A percentile compares a stretch with the other conserved stretches of the same genome.
Conservation (phyloP, 148 eudicot genomes). For the Agrostemma githago region DNA sequence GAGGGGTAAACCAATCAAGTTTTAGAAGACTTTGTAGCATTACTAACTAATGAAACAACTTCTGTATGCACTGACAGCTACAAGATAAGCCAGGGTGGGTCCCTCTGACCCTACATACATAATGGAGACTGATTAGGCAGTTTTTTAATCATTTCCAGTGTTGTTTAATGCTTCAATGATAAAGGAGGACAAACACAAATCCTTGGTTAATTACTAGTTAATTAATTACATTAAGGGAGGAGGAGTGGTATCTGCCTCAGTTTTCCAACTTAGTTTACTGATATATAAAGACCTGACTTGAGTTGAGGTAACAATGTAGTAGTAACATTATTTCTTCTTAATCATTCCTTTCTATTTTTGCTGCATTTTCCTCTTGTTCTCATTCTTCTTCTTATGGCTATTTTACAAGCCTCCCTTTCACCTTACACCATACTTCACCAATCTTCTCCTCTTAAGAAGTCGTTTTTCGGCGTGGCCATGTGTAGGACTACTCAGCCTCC, state of each 20-base stretch:
- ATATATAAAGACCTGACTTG: slow-evolving; percentile 22
- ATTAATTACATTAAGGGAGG: background rate
- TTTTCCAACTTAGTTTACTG: slow-evolving; percentile 19
- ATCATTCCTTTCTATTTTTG: slow-evolving; percentile 12
- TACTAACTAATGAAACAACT: slow-evolving; percentile 29
- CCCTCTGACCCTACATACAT: slow-evolving; percentile 30
- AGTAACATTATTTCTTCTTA: slow-evolving; percentile 13
- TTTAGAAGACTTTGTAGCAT: slow-evolving; percentile 19
- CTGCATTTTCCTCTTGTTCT: slow-evolving; percentile 12
- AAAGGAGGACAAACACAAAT: no score
- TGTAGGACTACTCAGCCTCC: slow-evolving; percentile 29
- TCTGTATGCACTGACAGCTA: slow-evolving; percentile 28
- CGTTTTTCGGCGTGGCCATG: slow-evolving; percentile 26
- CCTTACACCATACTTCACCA: slow-evolving; percentile 29
- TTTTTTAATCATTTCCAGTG: slow-evolving; percentile 2
- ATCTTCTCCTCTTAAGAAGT: slow-evolving; percentile 25
- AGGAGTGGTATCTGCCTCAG: slow-evolving; percentile 25
- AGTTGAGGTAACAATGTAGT: background rate
- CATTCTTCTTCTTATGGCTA: slow-evolving; percentile 37
- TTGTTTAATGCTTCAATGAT: slow-evolving; percentile 19
- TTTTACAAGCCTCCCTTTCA: slow-evolving; percentile 27
- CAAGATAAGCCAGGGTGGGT: slow-evolving; percentile 52
- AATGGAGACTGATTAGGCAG: slow-evolving; percentile 40
- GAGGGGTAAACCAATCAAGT: slow-evolving; percentile 17
- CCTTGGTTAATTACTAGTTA: background rate